Conservation (phyloP, 257 asterid genomes). For the Capsicum chinense region DNA sequence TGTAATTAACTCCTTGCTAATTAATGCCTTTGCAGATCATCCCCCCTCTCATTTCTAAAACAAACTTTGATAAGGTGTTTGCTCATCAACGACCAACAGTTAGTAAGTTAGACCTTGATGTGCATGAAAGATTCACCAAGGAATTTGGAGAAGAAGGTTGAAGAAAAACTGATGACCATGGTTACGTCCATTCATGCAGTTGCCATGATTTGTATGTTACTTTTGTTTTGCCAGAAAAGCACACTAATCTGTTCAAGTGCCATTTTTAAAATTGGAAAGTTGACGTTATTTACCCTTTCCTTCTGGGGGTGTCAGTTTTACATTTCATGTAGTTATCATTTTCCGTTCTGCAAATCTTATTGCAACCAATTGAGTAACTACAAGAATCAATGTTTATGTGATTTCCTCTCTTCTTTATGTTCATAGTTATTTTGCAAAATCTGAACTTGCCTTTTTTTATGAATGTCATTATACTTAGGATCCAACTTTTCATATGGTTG, state of each 20-base stretch:
- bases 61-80: slow-evolving; percentile 87
- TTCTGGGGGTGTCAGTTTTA: not conserved
- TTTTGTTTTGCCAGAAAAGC: not conserved
- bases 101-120: slow-evolving; percentile 88
- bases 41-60: slow-evolving; percentile 86
- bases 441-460: no score
- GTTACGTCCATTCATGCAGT: not conserved
- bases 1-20: not conserved
- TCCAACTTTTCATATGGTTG: not conserved
- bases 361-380: not conserved
- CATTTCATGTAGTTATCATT: not conserved
- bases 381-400: not conserved
- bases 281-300: not conserved
- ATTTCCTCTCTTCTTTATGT: not conserved
- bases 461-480: not conserved
- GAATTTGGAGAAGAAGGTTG: slow-evolving; percentile 99
- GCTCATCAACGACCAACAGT: slow-evolving; percentile 91
- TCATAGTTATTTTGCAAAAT: no score
- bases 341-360: not conserved
- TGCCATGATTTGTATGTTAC: not conserved
- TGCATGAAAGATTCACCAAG: slow-evolving; percentile 88
- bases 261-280: not conserved
- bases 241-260: not conserved
- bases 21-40: slow-evolving; percentile 53
- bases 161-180: slow-evolving; percentile 29